Evolutionary conservation across 352 stramenopile species (phyloP), one percentile per base, ranked within the genome.

Genomic region (Thraustochytrium sp.): DNA sequence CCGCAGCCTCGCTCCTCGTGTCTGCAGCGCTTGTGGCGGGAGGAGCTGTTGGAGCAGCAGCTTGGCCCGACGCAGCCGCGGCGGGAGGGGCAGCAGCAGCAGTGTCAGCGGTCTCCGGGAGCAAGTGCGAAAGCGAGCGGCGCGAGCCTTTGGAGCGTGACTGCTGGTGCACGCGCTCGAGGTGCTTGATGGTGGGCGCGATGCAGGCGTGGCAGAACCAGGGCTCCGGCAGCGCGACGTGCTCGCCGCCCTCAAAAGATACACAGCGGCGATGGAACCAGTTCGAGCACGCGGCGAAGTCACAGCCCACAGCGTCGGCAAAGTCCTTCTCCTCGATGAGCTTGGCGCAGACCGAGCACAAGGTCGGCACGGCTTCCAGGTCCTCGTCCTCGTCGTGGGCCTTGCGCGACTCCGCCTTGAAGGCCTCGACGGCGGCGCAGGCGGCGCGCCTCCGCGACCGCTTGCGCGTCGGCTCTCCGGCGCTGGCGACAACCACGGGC

Each of bases 151-250:
- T 75, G 62, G 37, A 54, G 23, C 40, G 36, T 13, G 37, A 54
- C 62, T 75, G 62, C 62, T 75, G 62, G 36, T 72, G 59, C 13
- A 72, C 59, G 13, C 44, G 23, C 18, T 54, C 62, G 1, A 51
- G 44, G 62, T 54, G 40, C n/a, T 51, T 54, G 62, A 75, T 51
- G 18, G 37, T 75, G 4, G 62, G 62, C 21, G 62, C 62, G 26
- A 75, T 51, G 62, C 62, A 75, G 16, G 62, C 37, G 62, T 75
- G 37, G 40, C 62, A 75, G 44, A 75, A 75, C 62, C 62, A 75
- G 13, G 62, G 62, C 31, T 51, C 36, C 5, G 62, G 62, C 38
- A 75, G 40, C 26, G 36, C 23, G n/a, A 54, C 37, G 40, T 75
- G 11, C 11, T 75, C 62, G 26, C 62, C 62, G 31, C 62, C 62